A percentile compares a stretch with the other conserved stretches of the same genome.
Evolutionary conservation across 2,329 filamentous ascomycete genomes (phyloP).

Genomic region (Grosmannia clavigera): DNA sequence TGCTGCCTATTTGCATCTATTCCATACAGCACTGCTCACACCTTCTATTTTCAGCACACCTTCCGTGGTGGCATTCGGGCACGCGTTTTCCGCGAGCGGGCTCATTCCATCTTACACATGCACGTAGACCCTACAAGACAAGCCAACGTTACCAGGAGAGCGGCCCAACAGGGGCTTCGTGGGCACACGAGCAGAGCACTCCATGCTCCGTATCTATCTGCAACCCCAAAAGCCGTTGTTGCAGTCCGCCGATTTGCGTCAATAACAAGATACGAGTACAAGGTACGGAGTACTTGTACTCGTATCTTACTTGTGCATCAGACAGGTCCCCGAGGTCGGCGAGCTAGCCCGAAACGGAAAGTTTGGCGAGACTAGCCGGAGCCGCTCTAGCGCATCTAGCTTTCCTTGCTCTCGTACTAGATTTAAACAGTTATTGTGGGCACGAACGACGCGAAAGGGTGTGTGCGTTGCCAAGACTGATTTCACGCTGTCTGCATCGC

Average conservation of each 20-base stretch:
- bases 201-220: not conserved
- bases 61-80: not conserved
- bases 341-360: not conserved
- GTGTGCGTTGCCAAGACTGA: not conserved
- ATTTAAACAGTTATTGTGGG: conserved; percentile 4
- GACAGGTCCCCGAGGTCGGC: not conserved
- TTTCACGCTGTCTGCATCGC: not conserved
- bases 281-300: no score
- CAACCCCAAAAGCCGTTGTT: not conserved
- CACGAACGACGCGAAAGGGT: not conserved
- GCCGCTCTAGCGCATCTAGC: not conserved
- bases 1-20: not conserved
- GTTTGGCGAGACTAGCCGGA: conserved; percentile 2
- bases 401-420: not conserved
- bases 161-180: not conserved
- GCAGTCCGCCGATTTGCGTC: not conserved
- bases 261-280: not conserved
- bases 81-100: not conserved
- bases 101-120: not conserved
- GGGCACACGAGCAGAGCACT: not conserved
- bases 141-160: not conserved
- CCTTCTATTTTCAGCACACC: not conserved
- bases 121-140: not conserved
- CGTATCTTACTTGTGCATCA: not conserved
- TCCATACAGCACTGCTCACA: not conserved